Percentiles rank a stretch among this genome's conserved stretches.
phyloP scores from a whole-genome alignment of 805 yeast species.

The Saturnispora quitensis region DNA sequence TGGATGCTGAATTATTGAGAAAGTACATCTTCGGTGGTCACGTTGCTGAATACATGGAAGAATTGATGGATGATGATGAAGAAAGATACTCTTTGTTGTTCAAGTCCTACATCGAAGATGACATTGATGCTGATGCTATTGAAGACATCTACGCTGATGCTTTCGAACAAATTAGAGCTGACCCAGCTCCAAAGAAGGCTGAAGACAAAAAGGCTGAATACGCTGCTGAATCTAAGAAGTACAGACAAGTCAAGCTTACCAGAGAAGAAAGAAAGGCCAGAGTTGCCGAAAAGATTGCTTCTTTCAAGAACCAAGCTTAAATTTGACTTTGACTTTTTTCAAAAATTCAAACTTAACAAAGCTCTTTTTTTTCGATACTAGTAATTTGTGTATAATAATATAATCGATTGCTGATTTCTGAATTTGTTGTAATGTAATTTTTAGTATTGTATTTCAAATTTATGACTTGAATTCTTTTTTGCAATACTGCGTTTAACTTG shows the following conservation, averaged over 20 bases:
- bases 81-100: slow-evolving; percentile 95
- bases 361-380: not conserved
- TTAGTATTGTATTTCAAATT: too few relatives aligned
- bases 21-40: slow-evolving; percentile 99
- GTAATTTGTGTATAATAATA: not conserved
- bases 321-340: slow-evolving; percentile 13
- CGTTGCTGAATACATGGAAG: slow-evolving; percentile 99
- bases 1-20: slow-evolving; percentile 95
- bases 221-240: slow-evolving; percentile 94
- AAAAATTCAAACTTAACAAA: not conserved
- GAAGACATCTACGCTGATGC: slow-evolving; percentile 95
- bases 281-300: slow-evolving; percentile 90
- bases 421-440: not conserved
- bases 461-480: too few relatives aligned
- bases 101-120: slow-evolving; percentile 95
- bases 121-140: slow-evolving; percentile 90
- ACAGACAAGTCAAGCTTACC: slow-evolving; percentile 82
- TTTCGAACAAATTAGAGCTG: slow-evolving; percentile 92
- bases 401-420: not conserved
- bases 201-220: slow-evolving; percentile 93
- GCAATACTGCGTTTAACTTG: too few relatives aligned
- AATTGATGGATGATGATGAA: slow-evolving; percentile 99
- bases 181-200: slow-evolving; percentile 86
- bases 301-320: slow-evolving; percentile 50
- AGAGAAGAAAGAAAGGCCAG: slow-evolving; percentile 83